These are phyloP conservation scores for Melaleuca quinquenervia DNA, from an alignment of 345 rosid genomes.

Conservation along the genomic window DNA sequence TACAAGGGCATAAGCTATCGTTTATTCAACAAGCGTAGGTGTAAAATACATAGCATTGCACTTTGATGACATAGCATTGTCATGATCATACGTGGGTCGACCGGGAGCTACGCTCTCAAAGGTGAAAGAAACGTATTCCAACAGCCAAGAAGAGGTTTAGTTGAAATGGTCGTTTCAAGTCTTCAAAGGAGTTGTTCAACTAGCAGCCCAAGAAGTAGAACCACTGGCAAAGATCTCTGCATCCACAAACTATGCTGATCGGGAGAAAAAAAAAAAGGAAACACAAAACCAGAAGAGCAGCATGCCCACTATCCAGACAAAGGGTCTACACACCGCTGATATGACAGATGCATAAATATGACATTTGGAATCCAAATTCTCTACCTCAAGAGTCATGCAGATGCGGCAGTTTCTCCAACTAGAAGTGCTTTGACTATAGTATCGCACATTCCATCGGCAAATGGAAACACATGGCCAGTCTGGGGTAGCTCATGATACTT, in stretches of 20 bases:
- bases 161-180: not conserved
- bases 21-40: not conserved
- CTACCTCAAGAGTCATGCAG: not conserved
- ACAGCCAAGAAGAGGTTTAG: not conserved
- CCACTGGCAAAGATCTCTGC: not conserved
- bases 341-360: not conserved
- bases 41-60: not conserved
- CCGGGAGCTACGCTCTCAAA: not conserved
- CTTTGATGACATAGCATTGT: not conserved
- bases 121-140: not conserved
- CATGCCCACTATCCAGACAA: not conserved
- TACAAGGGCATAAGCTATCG: not conserved
- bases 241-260: not conserved
- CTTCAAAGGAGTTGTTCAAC: not conserved
- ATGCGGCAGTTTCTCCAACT: slow-evolving; percentile 2
- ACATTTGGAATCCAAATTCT: not conserved
- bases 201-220: not conserved
- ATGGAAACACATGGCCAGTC: slow-evolving; percentile 45
- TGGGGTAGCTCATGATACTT: slow-evolving; percentile 46
- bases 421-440: slow-evolving; percentile 32
- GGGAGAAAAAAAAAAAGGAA: not conserved
- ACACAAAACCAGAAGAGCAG: not conserved
- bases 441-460: slow-evolving; percentile 25
- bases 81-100: not conserved
- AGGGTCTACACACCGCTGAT: not conserved